A percentile compares a stretch with the other conserved stretches of the same genome.
These are phyloP conservation scores for Rhizophora apiculata DNA, from an alignment of 345 rosid species.

Conservation along the genomic window DNA sequence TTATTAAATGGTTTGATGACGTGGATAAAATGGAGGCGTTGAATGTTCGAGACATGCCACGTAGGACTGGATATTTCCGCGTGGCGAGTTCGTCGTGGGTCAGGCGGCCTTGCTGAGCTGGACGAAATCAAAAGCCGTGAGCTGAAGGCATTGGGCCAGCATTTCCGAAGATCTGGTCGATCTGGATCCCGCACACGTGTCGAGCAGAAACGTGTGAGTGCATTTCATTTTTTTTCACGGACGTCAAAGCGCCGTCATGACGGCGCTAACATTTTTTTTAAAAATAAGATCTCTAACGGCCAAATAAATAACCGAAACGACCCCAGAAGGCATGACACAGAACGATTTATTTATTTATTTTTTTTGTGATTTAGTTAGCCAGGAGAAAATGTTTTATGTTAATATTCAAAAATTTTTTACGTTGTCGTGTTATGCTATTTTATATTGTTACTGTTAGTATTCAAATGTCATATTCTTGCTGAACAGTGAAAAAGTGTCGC, in stretches of 20 bases:
- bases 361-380: too few species aligned
- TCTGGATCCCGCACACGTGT: slow-evolving; percentile 20
- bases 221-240: slow-evolving; percentile 6
- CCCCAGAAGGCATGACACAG: too few species aligned
- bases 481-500: too few species aligned
- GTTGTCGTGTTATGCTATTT: too few species aligned
- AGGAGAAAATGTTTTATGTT: too few species aligned
- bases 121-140: slow-evolving; percentile 46
- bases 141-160: slow-evolving; percentile 3
- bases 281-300: background rate
- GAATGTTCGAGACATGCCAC: slow-evolving; percentile 28
- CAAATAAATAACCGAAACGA: background rate
- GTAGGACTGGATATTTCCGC: slow-evolving; percentile 36
- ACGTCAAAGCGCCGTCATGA: background rate
- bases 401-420: too few species aligned
- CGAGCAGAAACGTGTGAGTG: background rate
- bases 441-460: too few species aligned
- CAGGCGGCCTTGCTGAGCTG: slow-evolving; percentile 28
- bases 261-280: background rate
- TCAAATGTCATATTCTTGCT: too few species aligned
- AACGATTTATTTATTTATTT: too few species aligned
- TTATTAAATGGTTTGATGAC: slow-evolving; percentile 25
- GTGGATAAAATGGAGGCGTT: slow-evolving; percentile 45
- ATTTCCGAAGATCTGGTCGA: slow-evolving; percentile 22
- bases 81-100: slow-evolving; percentile 15